A percentile compares a stretch with the other conserved stretches of the same genome.
phyloP scores from a whole-genome alignment of 2,329 filamentous ascomycete genomes.

The Colletotrichum paranaense region DNA sequence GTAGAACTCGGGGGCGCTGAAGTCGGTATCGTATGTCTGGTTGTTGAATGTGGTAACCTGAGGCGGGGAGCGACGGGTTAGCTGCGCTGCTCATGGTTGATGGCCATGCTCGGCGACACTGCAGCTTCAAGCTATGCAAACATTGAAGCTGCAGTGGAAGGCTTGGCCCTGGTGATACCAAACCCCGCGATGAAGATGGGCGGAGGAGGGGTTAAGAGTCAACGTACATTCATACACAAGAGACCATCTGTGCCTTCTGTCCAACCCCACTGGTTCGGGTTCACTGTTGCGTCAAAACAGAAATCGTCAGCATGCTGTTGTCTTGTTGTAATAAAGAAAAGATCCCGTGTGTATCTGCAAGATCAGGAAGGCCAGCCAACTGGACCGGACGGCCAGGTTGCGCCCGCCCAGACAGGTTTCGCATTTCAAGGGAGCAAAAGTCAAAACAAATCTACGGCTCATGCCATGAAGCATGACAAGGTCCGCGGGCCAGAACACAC shows the following conservation, averaged over 20 bases:
- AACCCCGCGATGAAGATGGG: conserved; percentile 13
- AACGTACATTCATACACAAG: conserved; percentile 65
- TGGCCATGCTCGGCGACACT: not conserved
- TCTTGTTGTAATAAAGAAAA: not conserved
- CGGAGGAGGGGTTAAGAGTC: conserved; percentile 12
- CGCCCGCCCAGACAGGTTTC: conserved; percentile 20
- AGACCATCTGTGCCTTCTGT: conserved; percentile 48
- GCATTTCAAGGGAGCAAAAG: conserved; percentile 31
- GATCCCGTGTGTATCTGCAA: not conserved
- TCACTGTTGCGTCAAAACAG: conserved; percentile 51
- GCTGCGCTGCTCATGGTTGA: not conserved
- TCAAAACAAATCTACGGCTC: conserved; percentile 1
- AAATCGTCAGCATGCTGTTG: conserved; percentile 20
- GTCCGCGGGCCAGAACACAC: not conserved
- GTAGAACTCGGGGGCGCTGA: conserved; percentile 59
- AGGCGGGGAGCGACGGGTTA: not conserved
- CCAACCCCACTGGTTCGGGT: conserved; percentile 67
- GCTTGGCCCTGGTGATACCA: not conserved
- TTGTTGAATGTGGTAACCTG: conserved; percentile 63
- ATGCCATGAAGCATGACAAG: conserved; percentile 2
- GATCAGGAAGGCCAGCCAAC: not conserved
- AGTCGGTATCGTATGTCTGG: conserved; percentile 58
- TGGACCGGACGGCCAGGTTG: not conserved
- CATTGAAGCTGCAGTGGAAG: not conserved
- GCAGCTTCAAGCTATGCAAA: not conserved